These are phyloP conservation scores for Plasmodium cynomolgi DNA, from an alignment of 169 alveolate species.

Conservation along the genomic window DNA sequence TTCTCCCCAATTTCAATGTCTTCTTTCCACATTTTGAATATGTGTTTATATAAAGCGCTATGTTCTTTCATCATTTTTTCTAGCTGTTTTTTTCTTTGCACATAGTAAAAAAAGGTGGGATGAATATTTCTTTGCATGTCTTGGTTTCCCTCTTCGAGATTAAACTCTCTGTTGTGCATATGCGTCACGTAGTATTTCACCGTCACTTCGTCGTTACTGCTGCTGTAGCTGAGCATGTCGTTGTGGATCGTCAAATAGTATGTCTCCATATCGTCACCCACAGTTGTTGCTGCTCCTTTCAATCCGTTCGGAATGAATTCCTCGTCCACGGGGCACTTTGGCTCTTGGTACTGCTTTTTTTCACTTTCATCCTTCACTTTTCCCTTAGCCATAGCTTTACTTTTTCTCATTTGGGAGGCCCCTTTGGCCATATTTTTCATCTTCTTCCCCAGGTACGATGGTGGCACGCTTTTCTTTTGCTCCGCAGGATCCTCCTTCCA, in stretches of 20 bases:
- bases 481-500: too few species aligned
- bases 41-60: conserved; percentile 28
- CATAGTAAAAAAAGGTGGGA: conserved; percentile 10
- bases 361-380: neutral
- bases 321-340: neutral
- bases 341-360: neutral
- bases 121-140: conserved; percentile 12
- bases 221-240: conserved; percentile 37
- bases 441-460: neutral
- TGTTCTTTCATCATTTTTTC: conserved; percentile 62
- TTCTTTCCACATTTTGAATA: conserved; percentile 66
- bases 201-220: conserved; percentile 30
- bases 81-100: conserved; percentile 20
- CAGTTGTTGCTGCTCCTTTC: neutral
- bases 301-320: conserved; percentile 1
- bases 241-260: conserved; percentile 22
- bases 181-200: conserved; percentile 28
- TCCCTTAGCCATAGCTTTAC: neutral
- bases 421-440: neutral
- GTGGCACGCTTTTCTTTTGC: too few species aligned
- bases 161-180: conserved; percentile 35
- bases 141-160: conserved; percentile 24
- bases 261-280: conserved; percentile 1
- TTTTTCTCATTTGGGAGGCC: conserved; percentile 9
- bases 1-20: conserved; percentile 78